These are phyloP conservation scores for Pestalotiopsis sp. DNA, from an alignment of 2,329 filamentous ascomycete species.

Conservation along the genomic window DNA sequence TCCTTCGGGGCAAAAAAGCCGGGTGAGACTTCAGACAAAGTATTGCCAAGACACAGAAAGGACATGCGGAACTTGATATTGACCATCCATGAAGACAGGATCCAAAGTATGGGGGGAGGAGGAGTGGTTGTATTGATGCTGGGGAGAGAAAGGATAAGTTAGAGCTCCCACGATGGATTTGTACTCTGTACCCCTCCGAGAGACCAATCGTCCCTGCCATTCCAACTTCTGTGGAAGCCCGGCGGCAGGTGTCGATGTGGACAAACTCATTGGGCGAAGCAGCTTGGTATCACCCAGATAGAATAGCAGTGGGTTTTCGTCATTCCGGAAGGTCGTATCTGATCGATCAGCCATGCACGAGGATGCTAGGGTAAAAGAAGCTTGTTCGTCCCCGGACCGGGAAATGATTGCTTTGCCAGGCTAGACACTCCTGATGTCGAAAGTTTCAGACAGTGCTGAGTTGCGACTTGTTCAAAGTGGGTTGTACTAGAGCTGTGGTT, in stretches of 20 bases:
- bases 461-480: neutral
- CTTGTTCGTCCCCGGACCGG: slow-evolving; percentile 1
- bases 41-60: neutral
- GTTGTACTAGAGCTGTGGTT: neutral
- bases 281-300: neutral
- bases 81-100: neutral
- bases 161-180: too few species aligned
- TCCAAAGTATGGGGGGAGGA: neutral
- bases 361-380: neutral
- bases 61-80: neutral
- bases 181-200: too few species aligned
- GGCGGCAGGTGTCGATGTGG: neutral
- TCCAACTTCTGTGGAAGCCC: neutral
- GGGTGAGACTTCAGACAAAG: neutral
- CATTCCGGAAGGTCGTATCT: slow-evolving; percentile 5
- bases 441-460: neutral
- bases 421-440: neutral
- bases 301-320: neutral
- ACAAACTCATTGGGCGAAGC: neutral
- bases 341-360: slow-evolving; percentile 18
- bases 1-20: neutral
- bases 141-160: too few species aligned
- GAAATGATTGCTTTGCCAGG: neutral
- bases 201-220: too few species aligned
- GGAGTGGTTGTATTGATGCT: too few species aligned